phyloP scores from a whole-genome alignment of 768 basidiomycete genomes.

The Cystobasidium ongulense region DNA sequence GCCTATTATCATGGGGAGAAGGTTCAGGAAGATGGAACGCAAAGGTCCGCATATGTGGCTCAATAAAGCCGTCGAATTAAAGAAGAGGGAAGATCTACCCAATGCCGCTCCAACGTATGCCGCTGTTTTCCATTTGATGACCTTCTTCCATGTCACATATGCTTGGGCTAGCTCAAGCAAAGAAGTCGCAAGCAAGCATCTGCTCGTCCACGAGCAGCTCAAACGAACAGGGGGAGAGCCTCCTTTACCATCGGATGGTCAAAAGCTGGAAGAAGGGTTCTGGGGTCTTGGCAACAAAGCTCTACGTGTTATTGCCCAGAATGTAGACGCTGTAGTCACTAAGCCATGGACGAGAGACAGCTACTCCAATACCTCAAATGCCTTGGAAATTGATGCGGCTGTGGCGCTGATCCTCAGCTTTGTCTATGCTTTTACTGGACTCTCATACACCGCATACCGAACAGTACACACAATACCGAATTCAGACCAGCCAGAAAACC shows the following conservation, averaged over 20 bases:
- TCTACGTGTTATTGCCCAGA: conserved; percentile 18
- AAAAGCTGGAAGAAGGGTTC: background rate
- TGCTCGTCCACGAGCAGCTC: background rate
- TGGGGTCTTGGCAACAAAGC: conserved; percentile 28
- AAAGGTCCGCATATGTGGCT: conserved; percentile 28
- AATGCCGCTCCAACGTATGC: background rate
- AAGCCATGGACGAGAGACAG: background rate
- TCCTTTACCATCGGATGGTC: background rate
- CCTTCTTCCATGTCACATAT: conserved; percentile 19
- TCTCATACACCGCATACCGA: background rate
- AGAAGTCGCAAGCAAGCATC: background rate
- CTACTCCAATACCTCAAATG: background rate
- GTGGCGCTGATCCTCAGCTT: background rate
- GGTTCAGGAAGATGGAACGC: conserved; percentile 25
- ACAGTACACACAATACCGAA: background rate
- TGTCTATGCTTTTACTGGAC: conserved; percentile 13
- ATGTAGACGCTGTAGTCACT: conserved; percentile 6
- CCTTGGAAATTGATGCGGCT: conserved; percentile 3
- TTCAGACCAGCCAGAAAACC: background rate
- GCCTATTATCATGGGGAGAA: conserved; percentile 11
- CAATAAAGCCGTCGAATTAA: background rate
- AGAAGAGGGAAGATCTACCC: background rate
- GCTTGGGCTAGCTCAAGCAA: conserved; percentile 20
- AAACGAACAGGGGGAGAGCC: background rate
- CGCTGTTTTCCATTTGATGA: background rate